Evolutionary conservation across 176 grass and related monocot genomes (phyloP), one percentile per base, ranked within the genome.

Genomic region (Juncus effusus): DNA sequence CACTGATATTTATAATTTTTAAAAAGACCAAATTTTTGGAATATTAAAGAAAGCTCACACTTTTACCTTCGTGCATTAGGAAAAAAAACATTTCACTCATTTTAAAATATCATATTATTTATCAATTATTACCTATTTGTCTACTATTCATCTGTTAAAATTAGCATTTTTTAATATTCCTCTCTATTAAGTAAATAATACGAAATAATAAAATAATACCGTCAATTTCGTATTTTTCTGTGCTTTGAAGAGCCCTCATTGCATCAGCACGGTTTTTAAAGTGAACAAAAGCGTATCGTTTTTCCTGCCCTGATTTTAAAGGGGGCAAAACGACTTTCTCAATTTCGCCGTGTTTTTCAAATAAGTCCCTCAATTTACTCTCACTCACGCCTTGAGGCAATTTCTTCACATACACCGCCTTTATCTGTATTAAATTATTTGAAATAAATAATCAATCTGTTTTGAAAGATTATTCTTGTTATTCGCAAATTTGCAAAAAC

Each of bases 371-470:
- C 74, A 97, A 60, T 75, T 92, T 85, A 38, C 64, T 65, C 64
- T 79, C 67, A 56, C 82, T 86, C 77, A 97, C 85, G 72, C 79
- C 82, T 76, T 89, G 86, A 35, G 93, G 93, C 61, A 97, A 69
- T 67, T 97, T 92, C 82, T 97, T 97, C 37, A 92, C 88, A 82
- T 97, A 97, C 15, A 97, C 44, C 15, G 88, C 90, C 79, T 89
- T 92, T 52, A 89, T 78, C 88, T 97, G 42, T 63, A 65, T 59
- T 63, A 19, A 9, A 52, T 28, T 28, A 28, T 28, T 28, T 28
- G 19, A 28, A 28, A 28, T 28, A 28, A 28, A 28, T 28, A 47
- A 47, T 47, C 44, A 5, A 47, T 47, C 44, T 6, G 9, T 47
- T 47, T 28, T 28, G 1, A 28, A 28, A 28, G 19, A 47, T 47